phyloP scores from a whole-genome alignment of 306 rosid species.

The Sphenostylis stenocarpa region DNA sequence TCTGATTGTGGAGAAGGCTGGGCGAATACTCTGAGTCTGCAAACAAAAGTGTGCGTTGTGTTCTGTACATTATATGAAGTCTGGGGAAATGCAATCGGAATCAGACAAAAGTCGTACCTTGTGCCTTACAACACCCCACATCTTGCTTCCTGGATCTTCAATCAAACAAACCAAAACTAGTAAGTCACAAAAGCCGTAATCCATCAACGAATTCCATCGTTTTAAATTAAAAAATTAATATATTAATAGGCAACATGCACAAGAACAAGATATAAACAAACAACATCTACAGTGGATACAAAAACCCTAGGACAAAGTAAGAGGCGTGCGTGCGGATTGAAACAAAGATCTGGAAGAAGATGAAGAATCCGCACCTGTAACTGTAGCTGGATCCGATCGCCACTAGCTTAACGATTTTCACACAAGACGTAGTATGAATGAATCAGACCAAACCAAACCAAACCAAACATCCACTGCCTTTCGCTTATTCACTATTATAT shows the following conservation, averaged over 20 bases:
- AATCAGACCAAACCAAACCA: too few relatives aligned
- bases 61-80: background rate
- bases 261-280: background rate
- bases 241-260: background rate
- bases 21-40: slow-evolving; percentile 68
- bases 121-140: slow-evolving; percentile 70
- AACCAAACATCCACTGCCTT: too few relatives aligned
- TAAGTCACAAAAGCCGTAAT: background rate
- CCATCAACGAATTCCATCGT: background rate
- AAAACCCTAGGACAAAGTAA: background rate
- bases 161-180: background rate
- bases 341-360: background rate
- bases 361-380: background rate
- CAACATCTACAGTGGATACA: background rate
- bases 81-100: background rate
- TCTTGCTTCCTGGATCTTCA: slow-evolving; percentile 39
- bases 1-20: slow-evolving; percentile 62
- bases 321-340: background rate
- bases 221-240: background rate
- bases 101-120: slow-evolving; percentile 29
- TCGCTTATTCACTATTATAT: background rate
- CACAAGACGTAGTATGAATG: too few relatives aligned
- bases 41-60: background rate
- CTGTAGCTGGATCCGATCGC: background rate
- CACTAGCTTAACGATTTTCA: background rate